Base-by-base conservation (phyloP, 2,329 filamentous ascomycete species). In the Diaporthe sp. region DNA sequence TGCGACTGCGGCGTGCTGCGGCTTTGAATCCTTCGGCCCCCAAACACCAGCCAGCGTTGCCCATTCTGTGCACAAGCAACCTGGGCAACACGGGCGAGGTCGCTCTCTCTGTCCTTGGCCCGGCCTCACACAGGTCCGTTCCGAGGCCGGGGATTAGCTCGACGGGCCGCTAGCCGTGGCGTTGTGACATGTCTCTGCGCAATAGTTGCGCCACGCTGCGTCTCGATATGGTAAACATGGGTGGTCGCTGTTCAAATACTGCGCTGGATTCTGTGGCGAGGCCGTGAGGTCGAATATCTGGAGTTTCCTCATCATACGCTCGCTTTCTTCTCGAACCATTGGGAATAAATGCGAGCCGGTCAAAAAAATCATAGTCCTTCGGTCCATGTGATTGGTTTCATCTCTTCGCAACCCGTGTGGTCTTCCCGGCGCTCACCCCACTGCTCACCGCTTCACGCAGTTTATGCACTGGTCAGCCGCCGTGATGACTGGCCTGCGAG, bases 21-120 rank as follows among this genome's bases (percentile, higher is more conserved):
- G 65, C 34, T 55, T 42, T 31, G 65, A 42, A 69, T 69, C 65
- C 65, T 69, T 55, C 34, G 34, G 46, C 44, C 65, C 65, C 65
- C 49, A 53, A 69, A 13, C 62, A 6, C 44, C 62, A 51, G 13
- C 59, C 31, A 39, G 13, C 49, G 19, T 9, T 25, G 46, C 5
- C 15, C 42, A 8, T 31, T 31, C 4, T 2, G 22, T 17, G 44
- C 19, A 67, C 28, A 31, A 12, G 28, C 19, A 25, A 9, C 31
- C 9, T 28, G 31, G 46, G 28, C 13, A 25, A 9, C 31, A 15
- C 42, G 31, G 46, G 28, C 13, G 31, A 68, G 34, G 15, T 25
- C 22, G 12, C 31, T 19, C 44, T 67, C 31, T 15, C 13, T 7
- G 2, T 34, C 28, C 44, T 25, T 17, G 13, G 44, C 13, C 19